A percentile compares a stretch with the other conserved stretches of the same genome.
phyloP scores from a whole-genome alignment of 495 filamentous ascomycete species.

The Tetracladium marchalianum region DNA sequence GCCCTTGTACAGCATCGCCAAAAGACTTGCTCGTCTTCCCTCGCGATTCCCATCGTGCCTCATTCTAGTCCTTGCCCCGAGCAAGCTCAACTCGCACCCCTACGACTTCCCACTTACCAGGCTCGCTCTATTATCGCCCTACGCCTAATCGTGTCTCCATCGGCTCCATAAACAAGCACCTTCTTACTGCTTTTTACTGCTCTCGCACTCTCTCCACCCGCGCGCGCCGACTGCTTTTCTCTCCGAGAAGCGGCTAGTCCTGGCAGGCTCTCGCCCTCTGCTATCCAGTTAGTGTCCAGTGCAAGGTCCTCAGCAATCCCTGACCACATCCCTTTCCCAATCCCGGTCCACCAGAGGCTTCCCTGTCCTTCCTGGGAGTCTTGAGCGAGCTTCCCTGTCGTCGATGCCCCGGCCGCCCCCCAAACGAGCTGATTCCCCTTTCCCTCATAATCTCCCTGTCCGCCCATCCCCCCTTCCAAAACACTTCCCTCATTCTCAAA shows the following conservation, averaged over 20 bases:
- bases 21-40: neutral
- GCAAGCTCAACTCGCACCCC: no score
- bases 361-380: neutral
- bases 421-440: slow-evolving; percentile 3
- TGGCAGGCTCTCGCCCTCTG: neutral
- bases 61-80: neutral
- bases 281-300: neutral
- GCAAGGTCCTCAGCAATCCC: neutral
- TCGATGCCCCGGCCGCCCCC: slow-evolving; percentile 3
- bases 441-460: slow-evolving; percentile 17
- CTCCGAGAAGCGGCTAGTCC: neutral
- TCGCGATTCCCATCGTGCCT: neutral
- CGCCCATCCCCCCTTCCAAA: slow-evolving; percentile 15
- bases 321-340: neutral
- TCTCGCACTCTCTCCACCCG: no score
- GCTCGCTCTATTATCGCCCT: no score
- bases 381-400: neutral
- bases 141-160: no score
- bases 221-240: neutral
- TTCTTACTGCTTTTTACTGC: no score
- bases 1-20: no score
- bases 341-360: neutral
- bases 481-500: slow-evolving; percentile 16
- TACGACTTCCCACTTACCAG: no score
- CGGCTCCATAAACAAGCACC: no score